Evolutionary conservation across 352 stramenopile genomes (phyloP).

Genomic region (Globisporangium recalcitrans): DNA sequence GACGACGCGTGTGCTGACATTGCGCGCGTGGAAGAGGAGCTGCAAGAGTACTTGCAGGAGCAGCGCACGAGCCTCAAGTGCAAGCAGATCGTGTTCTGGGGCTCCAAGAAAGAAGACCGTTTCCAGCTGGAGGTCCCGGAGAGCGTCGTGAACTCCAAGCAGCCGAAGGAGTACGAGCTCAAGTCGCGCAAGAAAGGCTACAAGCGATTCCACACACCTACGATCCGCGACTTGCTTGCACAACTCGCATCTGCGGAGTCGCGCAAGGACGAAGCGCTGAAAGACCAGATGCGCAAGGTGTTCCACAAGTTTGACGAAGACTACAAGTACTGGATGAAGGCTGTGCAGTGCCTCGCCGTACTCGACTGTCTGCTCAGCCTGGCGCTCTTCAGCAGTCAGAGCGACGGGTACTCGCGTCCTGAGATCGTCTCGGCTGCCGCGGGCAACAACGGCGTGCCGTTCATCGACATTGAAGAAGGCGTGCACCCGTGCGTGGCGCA

Average conservation of each 20-base stretch:
- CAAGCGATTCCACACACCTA: constrained; percentile 89
- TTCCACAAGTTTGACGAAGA: constrained; percentile 97
- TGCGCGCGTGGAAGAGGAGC: constrained; percentile 71
- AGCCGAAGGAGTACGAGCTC: constrained; percentile 93
- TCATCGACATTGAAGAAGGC: constrained; percentile 91
- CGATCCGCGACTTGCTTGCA: constrained; percentile 77
- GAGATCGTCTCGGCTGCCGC: constrained; percentile 75
- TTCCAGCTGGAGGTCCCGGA: constrained; percentile 93
- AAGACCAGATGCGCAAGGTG: constrained; percentile 87
- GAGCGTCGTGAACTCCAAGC: constrained; percentile 56
- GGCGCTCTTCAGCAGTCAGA: constrained; percentile 89
- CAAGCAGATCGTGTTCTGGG: constrained; percentile 91
- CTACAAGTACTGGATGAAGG: constrained; percentile 91
- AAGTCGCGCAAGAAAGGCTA: constrained; percentile 93
- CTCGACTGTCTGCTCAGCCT: constrained; percentile 96
- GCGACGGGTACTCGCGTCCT: constrained; percentile 90
- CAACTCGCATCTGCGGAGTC: constrained; percentile 74
- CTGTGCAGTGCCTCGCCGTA: constrained; percentile 88
- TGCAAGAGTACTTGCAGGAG: constrained; percentile 89
- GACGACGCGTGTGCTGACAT: constrained; percentile 91
- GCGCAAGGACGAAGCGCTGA: constrained; percentile 73
- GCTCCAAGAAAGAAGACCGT: constrained; percentile 91
- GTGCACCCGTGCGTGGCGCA: constrained; percentile 93
- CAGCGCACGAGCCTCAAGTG: constrained; percentile 71
- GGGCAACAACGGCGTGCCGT: constrained; percentile 47